Conservation (phyloP, 352 stramenopile species). For the Globisporangium rhizosaccharum region DNA sequence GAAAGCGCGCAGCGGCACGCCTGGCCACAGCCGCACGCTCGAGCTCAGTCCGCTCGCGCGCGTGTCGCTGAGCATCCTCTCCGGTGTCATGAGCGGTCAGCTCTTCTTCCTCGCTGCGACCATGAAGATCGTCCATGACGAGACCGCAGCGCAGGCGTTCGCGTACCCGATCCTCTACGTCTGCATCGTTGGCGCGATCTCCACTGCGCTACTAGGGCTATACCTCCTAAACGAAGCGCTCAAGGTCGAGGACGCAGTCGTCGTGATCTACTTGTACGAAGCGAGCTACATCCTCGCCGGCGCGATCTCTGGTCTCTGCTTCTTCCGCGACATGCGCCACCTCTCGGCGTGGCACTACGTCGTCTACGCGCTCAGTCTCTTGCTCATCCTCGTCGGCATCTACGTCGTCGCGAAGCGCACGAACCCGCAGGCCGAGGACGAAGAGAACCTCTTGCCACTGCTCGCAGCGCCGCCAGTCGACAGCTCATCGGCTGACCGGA, state of each 20-base stretch:
- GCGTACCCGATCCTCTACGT: slow-evolving; percentile 62
- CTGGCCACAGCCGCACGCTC: slow-evolving; percentile 20
- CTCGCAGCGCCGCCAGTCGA: slow-evolving; percentile 39
- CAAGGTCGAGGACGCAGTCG: slow-evolving; percentile 73
- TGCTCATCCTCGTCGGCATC: slow-evolving; percentile 67
- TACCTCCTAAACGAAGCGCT: slow-evolving; percentile 77
- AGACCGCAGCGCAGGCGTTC: slow-evolving; percentile 36
- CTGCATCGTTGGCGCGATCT: slow-evolving; percentile 53
- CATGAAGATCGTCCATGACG: slow-evolving; percentile 62
- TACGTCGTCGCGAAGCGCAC: slow-evolving; percentile 63
- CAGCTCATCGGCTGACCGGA: slow-evolving; percentile 34
- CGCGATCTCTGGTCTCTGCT: slow-evolving; percentile 70
- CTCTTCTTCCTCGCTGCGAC: slow-evolving; percentile 71
- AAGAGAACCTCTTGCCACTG: slow-evolving; percentile 54
- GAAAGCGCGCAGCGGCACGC: slow-evolving; percentile 10
- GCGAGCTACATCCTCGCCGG: slow-evolving; percentile 73
- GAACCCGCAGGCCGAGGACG: slow-evolving; percentile 31
- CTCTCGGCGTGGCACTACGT: slow-evolving; percentile 63
- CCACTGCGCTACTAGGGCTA: slow-evolving; percentile 55
- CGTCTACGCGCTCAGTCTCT: slow-evolving; percentile 65
- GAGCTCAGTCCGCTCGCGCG: slow-evolving; percentile 33
- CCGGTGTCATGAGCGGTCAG: slow-evolving; percentile 67
- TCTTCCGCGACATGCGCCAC: slow-evolving; percentile 76
- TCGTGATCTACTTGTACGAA: slow-evolving; percentile 84
- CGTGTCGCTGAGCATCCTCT: slow-evolving; percentile 57